These are phyloP conservation scores for Aureoboletus auriporus DNA, from an alignment of 768 basidiomycete species.

Conservation along the genomic window DNA sequence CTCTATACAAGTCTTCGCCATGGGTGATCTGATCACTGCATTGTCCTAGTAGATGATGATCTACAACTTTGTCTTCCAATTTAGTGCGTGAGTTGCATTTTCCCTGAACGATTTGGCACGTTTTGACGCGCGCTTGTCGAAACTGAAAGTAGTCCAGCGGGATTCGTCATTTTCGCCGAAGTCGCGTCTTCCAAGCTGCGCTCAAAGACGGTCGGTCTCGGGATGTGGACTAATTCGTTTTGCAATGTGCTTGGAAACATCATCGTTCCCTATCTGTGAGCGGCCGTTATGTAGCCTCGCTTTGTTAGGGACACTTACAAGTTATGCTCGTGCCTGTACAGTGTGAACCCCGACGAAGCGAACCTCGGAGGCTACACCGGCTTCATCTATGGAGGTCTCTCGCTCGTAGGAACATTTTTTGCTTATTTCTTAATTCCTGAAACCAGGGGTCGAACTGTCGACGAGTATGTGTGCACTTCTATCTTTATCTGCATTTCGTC, in stretches of 20 bases:
- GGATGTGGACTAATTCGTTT: slow-evolving; percentile 23
- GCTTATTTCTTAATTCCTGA: slow-evolving; percentile 27
- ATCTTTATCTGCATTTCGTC: neutral
- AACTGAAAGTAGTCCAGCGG: slow-evolving; percentile 20
- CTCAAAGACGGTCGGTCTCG: slow-evolving; percentile 27
- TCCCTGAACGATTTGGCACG: neutral
- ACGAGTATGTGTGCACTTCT: slow-evolving; percentile 18
- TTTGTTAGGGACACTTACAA: too few relatives aligned
- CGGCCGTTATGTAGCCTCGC: too few relatives aligned
- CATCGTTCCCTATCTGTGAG: slow-evolving; percentile 27
- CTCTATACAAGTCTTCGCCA: too few relatives aligned
- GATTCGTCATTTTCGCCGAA: slow-evolving; percentile 26
- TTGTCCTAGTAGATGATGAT: slow-evolving; percentile 19
- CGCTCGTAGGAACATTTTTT: slow-evolving; percentile 19
- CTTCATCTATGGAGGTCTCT: slow-evolving; percentile 25
- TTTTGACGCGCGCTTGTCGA: neutral
- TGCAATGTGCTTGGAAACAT: slow-evolving; percentile 24
- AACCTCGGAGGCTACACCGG: slow-evolving; percentile 27
- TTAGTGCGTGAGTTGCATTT: slow-evolving; percentile 15
- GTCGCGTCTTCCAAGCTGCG: slow-evolving; percentile 28
- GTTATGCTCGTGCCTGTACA: neutral
- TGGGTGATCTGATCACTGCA: neutral
- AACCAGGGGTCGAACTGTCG: slow-evolving; percentile 24
- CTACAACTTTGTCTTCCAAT: slow-evolving; percentile 29
- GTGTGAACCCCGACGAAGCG: slow-evolving; percentile 26